Evolutionary conservation across 331 rosid species (phyloP), one percentile per base, ranked within the genome.

Genomic region (Malus hybrid): DNA sequence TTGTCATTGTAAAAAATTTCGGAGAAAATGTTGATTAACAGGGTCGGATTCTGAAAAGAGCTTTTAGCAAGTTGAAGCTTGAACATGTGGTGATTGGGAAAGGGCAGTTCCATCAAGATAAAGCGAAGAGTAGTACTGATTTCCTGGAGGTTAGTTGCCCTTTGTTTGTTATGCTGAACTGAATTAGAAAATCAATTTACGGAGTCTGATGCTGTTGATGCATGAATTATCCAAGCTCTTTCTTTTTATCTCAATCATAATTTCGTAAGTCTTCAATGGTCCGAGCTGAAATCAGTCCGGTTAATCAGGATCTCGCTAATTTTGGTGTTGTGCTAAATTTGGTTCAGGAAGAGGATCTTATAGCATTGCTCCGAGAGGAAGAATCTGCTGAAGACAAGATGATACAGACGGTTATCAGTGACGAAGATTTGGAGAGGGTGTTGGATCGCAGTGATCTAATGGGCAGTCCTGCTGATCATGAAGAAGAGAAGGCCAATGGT

Each of bases 61-160:
- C 99, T 83, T 95, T 78, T 83, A 95, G 99, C 75, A 95, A 95
- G 90, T 85, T 95, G 87, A 95, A 87, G 84, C 99, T 95, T 71
- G 99, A 95, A 83, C 97, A 92, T 57, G 90, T 95, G 65, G 99
- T 95, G 79, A 95, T 95, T 64, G 99, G 82, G 68, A 90, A 92
- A 77, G 99, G 99, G 65, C 95, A 90, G 70, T 95, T 95, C 84
- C 91, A 95, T 83, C 91, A 87, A 63, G 99, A 95, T 55, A 86
- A 87, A 69, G 11, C 81, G 10, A 86, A 81, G 75, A 32, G 90
- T 67, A 22, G 33, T 75, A 3, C 34, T 39, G 79, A 81, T 48
- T 65, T 78, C 24, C 6, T 72, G 29, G 91, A 89, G 99, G 99
- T 94, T 79, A 50, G 86, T 73, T 56, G 24, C 69, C 6, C 72